A percentile compares a stretch with the other conserved stretches of the same genome.
Conservation (phyloP, 441 rosid genomes). For the Gossypium trilobum region DNA sequence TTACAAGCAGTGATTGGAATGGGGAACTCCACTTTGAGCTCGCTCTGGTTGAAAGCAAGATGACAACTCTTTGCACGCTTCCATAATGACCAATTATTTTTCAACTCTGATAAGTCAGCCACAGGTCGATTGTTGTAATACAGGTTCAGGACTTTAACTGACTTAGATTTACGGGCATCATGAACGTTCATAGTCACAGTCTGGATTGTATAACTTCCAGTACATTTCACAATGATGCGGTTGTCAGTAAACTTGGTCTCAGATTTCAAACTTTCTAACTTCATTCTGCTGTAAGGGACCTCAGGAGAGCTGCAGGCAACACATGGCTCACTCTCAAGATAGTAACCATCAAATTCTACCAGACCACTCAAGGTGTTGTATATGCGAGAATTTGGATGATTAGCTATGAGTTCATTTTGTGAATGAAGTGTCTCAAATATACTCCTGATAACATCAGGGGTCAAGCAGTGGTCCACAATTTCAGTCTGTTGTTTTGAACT, state of each 20-base stretch:
- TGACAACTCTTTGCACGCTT: constrained; percentile 99
- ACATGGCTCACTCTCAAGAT: constrained; percentile 99
- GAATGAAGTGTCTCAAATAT: constrained; percentile 90
- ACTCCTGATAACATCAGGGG: constrained; percentile 67
- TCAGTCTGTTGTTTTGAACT: constrained; percentile 70
- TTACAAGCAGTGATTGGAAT: constrained; percentile 99
- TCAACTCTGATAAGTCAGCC: constrained; percentile 94
- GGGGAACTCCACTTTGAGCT: constrained; percentile 97
- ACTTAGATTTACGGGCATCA: constrained; percentile 97
- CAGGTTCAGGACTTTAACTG: constrained; percentile 94
- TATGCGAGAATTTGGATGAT: constrained; percentile 99
- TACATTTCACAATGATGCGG: constrained; percentile 97
- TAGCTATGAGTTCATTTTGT: constrained; percentile 97
- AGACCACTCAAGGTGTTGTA: constrained; percentile 90
- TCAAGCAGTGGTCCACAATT: constrained; percentile 78
- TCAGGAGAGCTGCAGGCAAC: constrained; percentile 99
- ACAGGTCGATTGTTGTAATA: constrained; percentile 98
- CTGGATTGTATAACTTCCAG: constrained; percentile 98
- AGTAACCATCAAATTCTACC: constrained; percentile 99
- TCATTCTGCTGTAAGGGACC: constrained; percentile 98
- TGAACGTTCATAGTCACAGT: constrained; percentile 98
- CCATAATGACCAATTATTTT: constrained; percentile 99
- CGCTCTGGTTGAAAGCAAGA: constrained; percentile 96
- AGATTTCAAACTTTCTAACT: constrained; percentile 95
- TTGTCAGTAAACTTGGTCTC: constrained; percentile 99